A percentile compares a stretch with the other conserved stretches of the same genome.
These are phyloP conservation scores for Metschnikowia baotianmanensis DNA, from an alignment of 805 yeast species.

Conservation along the genomic window DNA sequence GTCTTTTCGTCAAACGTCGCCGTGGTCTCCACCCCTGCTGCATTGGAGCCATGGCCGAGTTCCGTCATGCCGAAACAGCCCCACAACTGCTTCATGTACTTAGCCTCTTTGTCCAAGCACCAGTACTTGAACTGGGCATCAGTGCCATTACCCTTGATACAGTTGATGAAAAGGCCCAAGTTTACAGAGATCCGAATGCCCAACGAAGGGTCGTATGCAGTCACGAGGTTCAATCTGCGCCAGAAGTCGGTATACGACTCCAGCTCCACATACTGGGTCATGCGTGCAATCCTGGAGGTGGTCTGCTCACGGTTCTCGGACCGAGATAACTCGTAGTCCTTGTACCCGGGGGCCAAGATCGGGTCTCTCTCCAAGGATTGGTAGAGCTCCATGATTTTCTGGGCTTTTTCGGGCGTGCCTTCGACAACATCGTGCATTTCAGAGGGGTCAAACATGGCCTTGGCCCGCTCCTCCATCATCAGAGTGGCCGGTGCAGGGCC, in stretches of 20 bases:
- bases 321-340: slow-evolving; percentile 34
- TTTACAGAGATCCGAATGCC: slow-evolving; percentile 40
- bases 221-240: slow-evolving; percentile 35
- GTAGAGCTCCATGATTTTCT: slow-evolving; percentile 27
- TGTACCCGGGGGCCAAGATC: slow-evolving; percentile 27
- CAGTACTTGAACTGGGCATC: slow-evolving; percentile 37
- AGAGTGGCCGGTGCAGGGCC: slow-evolving; percentile 36
- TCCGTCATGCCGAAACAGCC: slow-evolving; percentile 25
- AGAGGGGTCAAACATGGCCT: slow-evolving; percentile 31
- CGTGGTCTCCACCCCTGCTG: slow-evolving; percentile 22
- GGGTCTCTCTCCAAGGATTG: slow-evolving; percentile 41
- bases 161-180: slow-evolving; percentile 39
- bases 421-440: slow-evolving; percentile 43
- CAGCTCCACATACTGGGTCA: slow-evolving; percentile 36
- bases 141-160: slow-evolving; percentile 43
- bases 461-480: slow-evolving; percentile 33
- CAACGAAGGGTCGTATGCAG: slow-evolving; percentile 37
- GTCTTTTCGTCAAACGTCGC: slow-evolving; percentile 38
- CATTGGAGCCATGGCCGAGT: slow-evolving; percentile 23
- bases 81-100: slow-evolving; percentile 31
- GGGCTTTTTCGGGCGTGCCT: slow-evolving; percentile 37
- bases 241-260: slow-evolving; percentile 32
- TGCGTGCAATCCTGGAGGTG: slow-evolving; percentile 33
- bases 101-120: slow-evolving; percentile 35
- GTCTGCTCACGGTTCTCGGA: slow-evolving; percentile 32